These are phyloP conservation scores for Fusarium sp. DNA, from an alignment of 2,329 filamentous ascomycete genomes.

Conservation along the genomic window DNA sequence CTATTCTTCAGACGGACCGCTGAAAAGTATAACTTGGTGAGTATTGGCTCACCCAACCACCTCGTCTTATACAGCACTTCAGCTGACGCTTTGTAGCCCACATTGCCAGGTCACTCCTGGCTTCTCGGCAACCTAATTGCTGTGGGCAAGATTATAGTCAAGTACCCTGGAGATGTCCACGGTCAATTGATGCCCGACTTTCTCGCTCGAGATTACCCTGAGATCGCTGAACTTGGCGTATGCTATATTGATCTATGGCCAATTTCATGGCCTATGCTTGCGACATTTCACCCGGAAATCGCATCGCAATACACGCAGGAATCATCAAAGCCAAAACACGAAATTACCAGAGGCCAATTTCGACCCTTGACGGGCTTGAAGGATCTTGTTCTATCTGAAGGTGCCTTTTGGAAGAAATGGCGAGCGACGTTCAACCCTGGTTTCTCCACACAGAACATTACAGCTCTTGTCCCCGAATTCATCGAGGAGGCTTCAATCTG, in stretches of 20 bases:
- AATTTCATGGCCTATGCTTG: not conserved
- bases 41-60: not conserved
- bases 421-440: not conserved
- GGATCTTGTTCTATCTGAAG: slow-evolving; percentile 1
- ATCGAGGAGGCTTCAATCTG: not conserved
- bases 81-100: not conserved
- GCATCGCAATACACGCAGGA: not conserved
- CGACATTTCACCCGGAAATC: not conserved
- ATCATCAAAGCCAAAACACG: not conserved
- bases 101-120: not conserved
- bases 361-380: not conserved
- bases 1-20: not conserved
- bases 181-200: slow-evolving; percentile 1
- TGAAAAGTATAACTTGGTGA: not conserved
- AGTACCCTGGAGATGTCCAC: not conserved
- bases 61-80: accelerated
- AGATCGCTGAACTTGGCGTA: not conserved
- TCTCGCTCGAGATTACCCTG: not conserved
- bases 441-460: not conserved
- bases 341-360: not conserved
- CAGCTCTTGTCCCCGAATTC: not conserved
- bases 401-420: slow-evolving; percentile 3
- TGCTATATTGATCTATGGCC: slow-evolving; percentile 4
- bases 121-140: not conserved
- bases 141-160: not conserved